Percentiles rank a stretch among this genome's conserved stretches.
phyloP scores from a whole-genome alignment of 805 yeast genomes.

The Candida fluviatilis region DNA sequence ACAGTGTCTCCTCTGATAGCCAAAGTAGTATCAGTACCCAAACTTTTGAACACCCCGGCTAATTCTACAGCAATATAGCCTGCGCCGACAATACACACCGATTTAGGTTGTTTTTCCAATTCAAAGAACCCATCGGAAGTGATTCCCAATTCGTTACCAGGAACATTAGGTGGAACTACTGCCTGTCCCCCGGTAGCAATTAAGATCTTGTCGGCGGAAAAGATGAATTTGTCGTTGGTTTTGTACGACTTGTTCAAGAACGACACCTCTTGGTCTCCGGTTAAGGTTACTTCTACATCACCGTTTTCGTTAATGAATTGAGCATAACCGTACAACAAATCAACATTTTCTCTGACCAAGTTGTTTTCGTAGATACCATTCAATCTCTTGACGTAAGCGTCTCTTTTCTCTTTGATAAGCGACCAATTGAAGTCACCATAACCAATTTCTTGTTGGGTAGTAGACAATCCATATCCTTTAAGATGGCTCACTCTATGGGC shows the following conservation, averaged over 20 bases:
- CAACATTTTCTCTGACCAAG: conserved; percentile 84
- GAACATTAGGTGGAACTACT: conserved; percentile 59
- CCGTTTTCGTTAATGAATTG: conserved; percentile 59
- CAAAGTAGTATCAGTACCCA: conserved; percentile 82
- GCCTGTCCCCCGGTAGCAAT: conserved; percentile 95
- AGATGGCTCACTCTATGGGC: conserved; percentile 76
- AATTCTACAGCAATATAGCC: conserved; percentile 97
- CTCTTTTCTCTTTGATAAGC: conserved; percentile 78
- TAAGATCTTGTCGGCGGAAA: conserved; percentile 77
- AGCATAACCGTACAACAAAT: conserved; percentile 83
- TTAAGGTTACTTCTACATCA: conserved; percentile 67
- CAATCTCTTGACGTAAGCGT: conserved; percentile 81
- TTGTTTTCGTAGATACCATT: conserved; percentile 93
- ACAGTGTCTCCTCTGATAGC: conserved; percentile 90
- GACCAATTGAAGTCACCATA: conserved; percentile 73
- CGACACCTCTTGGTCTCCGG: conserved; percentile 36
- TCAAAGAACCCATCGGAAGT: conserved; percentile 90
- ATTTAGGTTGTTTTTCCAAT: conserved; percentile 77
- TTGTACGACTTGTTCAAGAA: conserved; percentile 25
- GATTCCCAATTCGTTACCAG: conserved; percentile 80
- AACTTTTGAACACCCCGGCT: conserved; percentile 87
- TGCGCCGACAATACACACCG: conserved; percentile 94
- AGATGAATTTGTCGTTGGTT: conserved; percentile 54
- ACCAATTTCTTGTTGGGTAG: conserved; percentile 45
- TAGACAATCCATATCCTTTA: conserved; percentile 74